A percentile compares a stretch with the other conserved stretches of the same genome.
Conservation (phyloP, 2,329 filamentous ascomycete species). For the Elsinoe necatrix region DNA sequence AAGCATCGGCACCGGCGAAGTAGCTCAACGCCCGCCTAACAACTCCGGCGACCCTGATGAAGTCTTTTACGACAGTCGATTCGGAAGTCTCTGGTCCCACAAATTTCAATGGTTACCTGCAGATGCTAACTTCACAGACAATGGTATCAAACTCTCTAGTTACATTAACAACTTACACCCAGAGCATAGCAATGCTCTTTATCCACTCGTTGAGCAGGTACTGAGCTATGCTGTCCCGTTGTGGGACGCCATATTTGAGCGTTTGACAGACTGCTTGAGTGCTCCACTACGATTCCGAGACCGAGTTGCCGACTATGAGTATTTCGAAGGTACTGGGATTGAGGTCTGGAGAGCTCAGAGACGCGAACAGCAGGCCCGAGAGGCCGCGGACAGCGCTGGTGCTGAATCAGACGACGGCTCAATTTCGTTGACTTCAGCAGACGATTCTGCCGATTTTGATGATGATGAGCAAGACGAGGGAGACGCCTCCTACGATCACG, state of each 20-base stretch:
- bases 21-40: slow-evolving; percentile 16
- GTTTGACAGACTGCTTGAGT: neutral
- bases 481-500: neutral
- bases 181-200: slow-evolving; percentile 19
- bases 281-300: neutral
- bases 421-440: neutral
- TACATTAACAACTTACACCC: slow-evolving; percentile 30
- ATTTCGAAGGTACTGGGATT: slow-evolving; percentile 1
- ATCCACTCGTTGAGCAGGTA: slow-evolving; percentile 23
- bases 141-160: slow-evolving; percentile 21
- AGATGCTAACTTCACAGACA: slow-evolving; percentile 21
- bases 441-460: neutral
- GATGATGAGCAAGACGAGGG: neutral
- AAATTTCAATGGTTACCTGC: slow-evolving; percentile 27
- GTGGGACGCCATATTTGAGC: slow-evolving; percentile 23
- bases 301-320: slow-evolving; percentile 4
- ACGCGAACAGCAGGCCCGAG: neutral
- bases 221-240: slow-evolving; percentile 23
- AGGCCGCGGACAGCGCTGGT: neutral
- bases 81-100: slow-evolving; percentile 19
- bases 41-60: slow-evolving; percentile 13
- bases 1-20: slow-evolving; percentile 24
- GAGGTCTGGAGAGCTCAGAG: slow-evolving; percentile 1
- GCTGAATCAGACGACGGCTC: neutral
- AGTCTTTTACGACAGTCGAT: neutral